These are phyloP conservation scores for Xerocomellus intermedius DNA, from an alignment of 768 basidiomycete species.

Conservation along the genomic window DNA sequence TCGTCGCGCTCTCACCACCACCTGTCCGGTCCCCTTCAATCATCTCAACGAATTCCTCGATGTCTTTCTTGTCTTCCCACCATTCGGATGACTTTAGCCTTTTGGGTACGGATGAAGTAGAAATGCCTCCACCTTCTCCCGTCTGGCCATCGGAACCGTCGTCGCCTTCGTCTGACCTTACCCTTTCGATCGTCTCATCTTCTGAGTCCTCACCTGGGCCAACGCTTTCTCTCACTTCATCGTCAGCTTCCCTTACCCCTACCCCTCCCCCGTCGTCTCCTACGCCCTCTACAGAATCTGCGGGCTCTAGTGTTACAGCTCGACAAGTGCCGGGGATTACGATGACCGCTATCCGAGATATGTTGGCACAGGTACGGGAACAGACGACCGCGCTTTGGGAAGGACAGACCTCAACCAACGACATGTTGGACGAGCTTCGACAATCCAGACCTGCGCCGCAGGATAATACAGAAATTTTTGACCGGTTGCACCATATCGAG, in stretches of 20 bases:
- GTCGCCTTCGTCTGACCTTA: constrained; percentile 25
- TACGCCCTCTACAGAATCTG: constrained; percentile 30
- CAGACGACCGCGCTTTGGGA: constrained; percentile 60
- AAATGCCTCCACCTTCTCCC: constrained; percentile 33
- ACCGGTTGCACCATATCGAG: constrained; percentile 30
- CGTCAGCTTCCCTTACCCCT: constrained; percentile 32
- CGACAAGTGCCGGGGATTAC: constrained; percentile 34
- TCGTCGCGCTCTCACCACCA: constrained; percentile 44
- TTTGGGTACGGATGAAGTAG: constrained; percentile 37
- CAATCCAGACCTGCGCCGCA: constrained; percentile 40
- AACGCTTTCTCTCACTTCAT: constrained; percentile 40
- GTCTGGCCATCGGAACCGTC: constrained; percentile 36
- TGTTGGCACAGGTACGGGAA: constrained; percentile 57
- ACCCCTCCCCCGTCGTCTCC: constrained; percentile 38
- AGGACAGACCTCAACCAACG: constrained; percentile 59
- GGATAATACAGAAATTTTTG: constrained; percentile 41
- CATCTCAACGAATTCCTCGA: constrained; percentile 33
- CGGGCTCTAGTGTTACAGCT: constrained; percentile 37
- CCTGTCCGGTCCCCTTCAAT: constrained; percentile 41
- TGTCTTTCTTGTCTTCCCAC: constrained; percentile 56
- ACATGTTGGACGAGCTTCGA: constrained; percentile 61
- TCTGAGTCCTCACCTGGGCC: constrained; percentile 35
- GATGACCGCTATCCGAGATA: constrained; percentile 47
- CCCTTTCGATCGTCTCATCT: constrained; percentile 35
- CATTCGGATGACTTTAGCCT: constrained; percentile 70